Conservation (phyloP, 768 basidiomycete genomes). For the Amanita brunnescens region DNA sequence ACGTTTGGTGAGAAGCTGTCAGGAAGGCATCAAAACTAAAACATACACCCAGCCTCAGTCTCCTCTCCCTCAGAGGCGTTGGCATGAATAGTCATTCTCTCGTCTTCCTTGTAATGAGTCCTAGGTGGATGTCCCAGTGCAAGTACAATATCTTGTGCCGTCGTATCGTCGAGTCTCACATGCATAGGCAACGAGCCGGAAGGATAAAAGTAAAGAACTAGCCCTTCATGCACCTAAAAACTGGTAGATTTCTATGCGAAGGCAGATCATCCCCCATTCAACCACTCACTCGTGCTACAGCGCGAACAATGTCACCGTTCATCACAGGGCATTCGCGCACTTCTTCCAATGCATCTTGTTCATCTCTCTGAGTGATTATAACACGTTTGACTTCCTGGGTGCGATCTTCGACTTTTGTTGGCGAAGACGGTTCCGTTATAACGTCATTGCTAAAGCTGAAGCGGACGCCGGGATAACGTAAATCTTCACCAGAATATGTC, state of each 20-base stretch:
- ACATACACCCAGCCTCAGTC: slow-evolving; percentile 40
- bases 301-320: slow-evolving; percentile 62
- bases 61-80: slow-evolving; percentile 23
- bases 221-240: slow-evolving; percentile 62
- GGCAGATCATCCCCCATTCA: neutral
- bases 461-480: slow-evolving; percentile 77
- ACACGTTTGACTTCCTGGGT: slow-evolving; percentile 72
- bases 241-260: slow-evolving; percentile 2
- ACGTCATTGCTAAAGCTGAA: slow-evolving; percentile 79
- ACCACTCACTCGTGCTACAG: slow-evolving; percentile 52
- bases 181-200: slow-evolving; percentile 41
- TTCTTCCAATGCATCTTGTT: slow-evolving; percentile 66
- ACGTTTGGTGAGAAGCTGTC: neutral
- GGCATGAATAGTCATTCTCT: slow-evolving; percentile 78
- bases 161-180: slow-evolving; percentile 65
- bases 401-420: slow-evolving; percentile 48
- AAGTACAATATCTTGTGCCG: slow-evolving; percentile 70
- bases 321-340: slow-evolving; percentile 56
- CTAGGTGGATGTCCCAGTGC: slow-evolving; percentile 75
- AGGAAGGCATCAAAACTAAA: slow-evolving; percentile 21
- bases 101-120: slow-evolving; percentile 82
- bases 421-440: slow-evolving; percentile 45
- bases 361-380: slow-evolving; percentile 61
- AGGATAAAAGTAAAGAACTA: slow-evolving; percentile 62
- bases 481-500: slow-evolving; percentile 68